Evolutionary conservation across 345 rosid species (phyloP).

Genomic region (Excoecaria cochinchinensis): DNA sequence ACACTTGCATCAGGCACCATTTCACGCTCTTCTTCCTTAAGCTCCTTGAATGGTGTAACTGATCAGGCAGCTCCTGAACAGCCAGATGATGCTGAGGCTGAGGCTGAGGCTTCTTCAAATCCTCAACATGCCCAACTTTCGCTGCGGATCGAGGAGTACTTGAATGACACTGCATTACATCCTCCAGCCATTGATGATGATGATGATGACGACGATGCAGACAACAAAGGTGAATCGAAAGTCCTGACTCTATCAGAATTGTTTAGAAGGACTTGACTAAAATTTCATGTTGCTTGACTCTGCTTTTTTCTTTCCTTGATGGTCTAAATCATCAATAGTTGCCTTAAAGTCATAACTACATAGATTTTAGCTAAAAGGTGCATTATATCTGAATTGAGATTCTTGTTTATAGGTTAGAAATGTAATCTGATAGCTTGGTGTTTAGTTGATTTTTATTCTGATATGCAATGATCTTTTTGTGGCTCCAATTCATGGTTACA

Average conservation of each 20-base stretch:
- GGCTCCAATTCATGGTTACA: too few relatives aligned
- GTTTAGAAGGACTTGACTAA: conserved; percentile 48
- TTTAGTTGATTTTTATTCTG: not conserved
- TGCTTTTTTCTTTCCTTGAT: too few relatives aligned
- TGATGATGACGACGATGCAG: conserved; percentile 44
- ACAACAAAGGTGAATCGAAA: conserved; percentile 31
- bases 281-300: too few relatives aligned
- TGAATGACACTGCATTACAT: conserved; percentile 34
- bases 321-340: too few relatives aligned
- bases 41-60: conserved; percentile 62
- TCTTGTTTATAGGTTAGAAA: not conserved
- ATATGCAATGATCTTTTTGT: too few relatives aligned
- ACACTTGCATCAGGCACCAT: conserved; percentile 73
- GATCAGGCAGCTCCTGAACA: conserved; percentile 46
- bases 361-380: not conserved
- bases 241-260: conserved; percentile 56
- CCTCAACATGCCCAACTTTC: conserved; percentile 39
- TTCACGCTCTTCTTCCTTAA: conserved; percentile 66
- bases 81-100: conserved; percentile 44
- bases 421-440: not conserved
- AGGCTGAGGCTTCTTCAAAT: conserved; percentile 36
- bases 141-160: conserved; percentile 54
- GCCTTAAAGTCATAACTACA: too few relatives aligned
- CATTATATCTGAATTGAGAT: not conserved
- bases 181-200: conserved; percentile 45